A percentile compares a stretch with the other conserved stretches of the same genome.
Evolutionary conservation across 2,329 filamentous ascomycete genomes (phyloP).

Genomic region (Harringtonia aguacate): DNA sequence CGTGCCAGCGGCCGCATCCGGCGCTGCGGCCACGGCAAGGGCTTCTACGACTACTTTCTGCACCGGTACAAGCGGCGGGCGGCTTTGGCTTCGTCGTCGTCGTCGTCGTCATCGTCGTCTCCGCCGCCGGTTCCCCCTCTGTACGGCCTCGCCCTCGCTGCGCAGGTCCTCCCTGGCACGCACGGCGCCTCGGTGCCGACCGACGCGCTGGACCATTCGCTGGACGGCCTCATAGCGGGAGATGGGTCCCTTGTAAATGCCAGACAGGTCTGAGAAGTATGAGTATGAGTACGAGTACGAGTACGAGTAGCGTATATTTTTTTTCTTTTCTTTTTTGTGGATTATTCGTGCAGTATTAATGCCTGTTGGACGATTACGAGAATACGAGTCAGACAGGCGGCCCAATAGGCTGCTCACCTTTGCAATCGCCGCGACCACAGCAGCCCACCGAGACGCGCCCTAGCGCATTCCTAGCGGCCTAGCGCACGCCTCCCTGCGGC

Average conservation of each 20-base stretch:
- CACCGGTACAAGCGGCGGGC: slow-evolving; percentile 52
- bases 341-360: too few relatives aligned
- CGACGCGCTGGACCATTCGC: slow-evolving; percentile 63
- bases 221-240: slow-evolving; percentile 69
- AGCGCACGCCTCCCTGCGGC: too few relatives aligned
- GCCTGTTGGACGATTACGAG: too few relatives aligned
- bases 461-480: too few relatives aligned
- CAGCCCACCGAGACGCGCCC: too few relatives aligned
- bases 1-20: slow-evolving; percentile 43
- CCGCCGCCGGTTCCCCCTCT: slow-evolving; percentile 31
- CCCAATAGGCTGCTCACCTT: too few relatives aligned
- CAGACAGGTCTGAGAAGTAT: too few relatives aligned
- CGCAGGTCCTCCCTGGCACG: slow-evolving; percentile 62
- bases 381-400: too few relatives aligned
- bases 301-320: too few relatives aligned
- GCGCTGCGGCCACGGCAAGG: slow-evolving; percentile 85
- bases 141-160: slow-evolving; percentile 71
- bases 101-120: neutral
- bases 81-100: neutral
- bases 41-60: slow-evolving; percentile 94
- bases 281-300: too few relatives aligned
- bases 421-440: too few relatives aligned
- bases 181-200: slow-evolving; percentile 56
- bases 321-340: too few relatives aligned
- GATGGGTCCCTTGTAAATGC: slow-evolving; percentile 34